Evolutionary conservation across 805 yeast genomes (phyloP), one percentile per base, ranked within the genome.

Genomic region (Candida maltosa): DNA sequence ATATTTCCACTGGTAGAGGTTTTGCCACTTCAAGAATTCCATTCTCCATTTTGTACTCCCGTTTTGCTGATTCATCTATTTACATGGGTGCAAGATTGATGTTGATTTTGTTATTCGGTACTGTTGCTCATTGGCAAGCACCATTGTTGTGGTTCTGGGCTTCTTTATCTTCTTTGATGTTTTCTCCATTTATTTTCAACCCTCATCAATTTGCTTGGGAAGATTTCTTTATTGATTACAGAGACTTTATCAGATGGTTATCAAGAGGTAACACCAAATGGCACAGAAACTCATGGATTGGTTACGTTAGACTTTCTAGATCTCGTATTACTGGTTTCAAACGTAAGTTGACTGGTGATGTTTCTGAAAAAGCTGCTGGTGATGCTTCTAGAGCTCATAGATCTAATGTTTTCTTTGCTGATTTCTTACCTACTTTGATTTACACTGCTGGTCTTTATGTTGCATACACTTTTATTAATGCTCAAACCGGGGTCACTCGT

Each of bases 81-180:
- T 84, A 84, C 60, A 75, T 82, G 80, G 94, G 94, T 65, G 82
- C 87, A 15, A 78, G 89, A 70, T 76, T 79, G 33, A 69, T 82
- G 76, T 56, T 84, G 56, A 77, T 83, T 73, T 70, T 83, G 45
- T 59, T 82, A 42, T 82, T 82, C 43, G 87, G 85, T 53, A 75
- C 88, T 14, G 78, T 79, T 49, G 73, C 88, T 19, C 80, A 78
- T 53, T 84, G 97, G 97, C 94, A 87, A 65, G 83, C 96, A 16
- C 86, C 97, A 28, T 71, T 93, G 50, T 64, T 91, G 45, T 93
- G 97, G 96, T 93, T 93, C 78, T 93, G 97, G 97, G 83, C 93
- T 40, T 83, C 95, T 14, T 70, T 88, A 49, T 73, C 88, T 31
- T 86, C 97, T 3, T 74, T 93, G 67, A 75, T 87, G 67, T 78